phyloP scores from a whole-genome alignment of 2,329 filamentous ascomycete genomes.

The Paraphoma sp. region DNA sequence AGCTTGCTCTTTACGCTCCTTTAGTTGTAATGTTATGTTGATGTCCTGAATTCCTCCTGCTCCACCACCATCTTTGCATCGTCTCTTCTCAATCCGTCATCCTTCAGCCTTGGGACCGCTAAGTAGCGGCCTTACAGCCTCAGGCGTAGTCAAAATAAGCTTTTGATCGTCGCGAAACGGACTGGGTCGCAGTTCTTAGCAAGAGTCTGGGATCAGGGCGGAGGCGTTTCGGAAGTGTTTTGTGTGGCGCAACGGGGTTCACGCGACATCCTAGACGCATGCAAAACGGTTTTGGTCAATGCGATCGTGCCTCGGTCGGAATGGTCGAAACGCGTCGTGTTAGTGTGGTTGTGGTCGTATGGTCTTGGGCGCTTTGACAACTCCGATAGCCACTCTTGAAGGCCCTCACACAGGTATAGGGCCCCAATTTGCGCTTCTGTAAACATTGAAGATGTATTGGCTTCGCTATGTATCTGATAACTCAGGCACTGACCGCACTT shows the following conservation, averaged over 20 bases:
- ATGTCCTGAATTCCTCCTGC: not conserved
- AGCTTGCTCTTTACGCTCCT: slow-evolving; percentile 22
- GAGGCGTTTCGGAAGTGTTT: slow-evolving; percentile 4
- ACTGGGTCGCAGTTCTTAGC: not conserved
- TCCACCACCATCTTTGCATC: not conserved
- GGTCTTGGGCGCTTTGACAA: too few relatives aligned
- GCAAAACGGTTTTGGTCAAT: too few relatives aligned
- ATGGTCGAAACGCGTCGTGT: too few relatives aligned
- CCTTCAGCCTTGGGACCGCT: not conserved
- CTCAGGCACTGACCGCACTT: too few relatives aligned
- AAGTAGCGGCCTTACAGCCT: slow-evolving; percentile 2
- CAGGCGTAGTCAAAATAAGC: slow-evolving; percentile 1
- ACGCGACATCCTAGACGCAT: not conserved
- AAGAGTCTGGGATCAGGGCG: not conserved
- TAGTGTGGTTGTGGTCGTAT: too few relatives aligned
- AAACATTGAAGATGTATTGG: too few relatives aligned
- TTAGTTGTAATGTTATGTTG: slow-evolving; percentile 16
- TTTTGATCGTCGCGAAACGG: not conserved
- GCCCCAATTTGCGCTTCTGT: too few relatives aligned
- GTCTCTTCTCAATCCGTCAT: not conserved
- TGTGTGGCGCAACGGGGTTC: not conserved
- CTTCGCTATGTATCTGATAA: too few relatives aligned
- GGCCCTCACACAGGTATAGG: too few relatives aligned
- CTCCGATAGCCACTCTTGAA: too few relatives aligned
- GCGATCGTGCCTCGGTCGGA: too few relatives aligned